Evolutionary conservation across 192 early-diverging fungal genomes (phyloP).

Genomic region (Jimgerdemannia lactiflua): DNA sequence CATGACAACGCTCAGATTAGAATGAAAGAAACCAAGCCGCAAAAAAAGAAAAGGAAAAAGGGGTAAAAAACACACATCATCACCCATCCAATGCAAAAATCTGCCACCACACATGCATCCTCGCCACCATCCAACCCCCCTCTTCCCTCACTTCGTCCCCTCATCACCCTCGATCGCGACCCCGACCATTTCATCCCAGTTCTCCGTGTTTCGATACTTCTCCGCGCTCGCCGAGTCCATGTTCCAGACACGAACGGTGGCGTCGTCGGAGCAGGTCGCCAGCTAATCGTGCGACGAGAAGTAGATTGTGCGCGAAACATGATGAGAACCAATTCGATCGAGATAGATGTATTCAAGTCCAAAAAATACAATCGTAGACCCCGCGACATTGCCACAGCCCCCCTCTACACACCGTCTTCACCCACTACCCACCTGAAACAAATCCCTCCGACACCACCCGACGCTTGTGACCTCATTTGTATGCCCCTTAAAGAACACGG

Average conservation of each 20-base stretch:
- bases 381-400: neutral
- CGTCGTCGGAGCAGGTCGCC: conserved; percentile 77
- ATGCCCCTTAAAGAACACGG: conserved; percentile 63
- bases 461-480: conserved; percentile 68
- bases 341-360: neutral
- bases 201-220: neutral
- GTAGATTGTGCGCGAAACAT: no score
- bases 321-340: no score
- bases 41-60: no score
- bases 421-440: conserved; percentile 38
- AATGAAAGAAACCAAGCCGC: no score
- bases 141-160: neutral
- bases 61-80: no score
- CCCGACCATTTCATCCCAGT: neutral
- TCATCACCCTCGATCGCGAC: neutral
- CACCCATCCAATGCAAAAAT: no score
- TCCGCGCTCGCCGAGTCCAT: conserved; percentile 4
- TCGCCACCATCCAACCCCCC: no score
- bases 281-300: conserved; percentile 42
- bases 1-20: no score
- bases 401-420: neutral
- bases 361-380: neutral
- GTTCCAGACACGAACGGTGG: conserved; percentile 71
- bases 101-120: no score
- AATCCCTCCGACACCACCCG: conserved; percentile 59